Conservation (phyloP, 345 rosid genomes). For the Leavenworthia alabamica region DNA sequence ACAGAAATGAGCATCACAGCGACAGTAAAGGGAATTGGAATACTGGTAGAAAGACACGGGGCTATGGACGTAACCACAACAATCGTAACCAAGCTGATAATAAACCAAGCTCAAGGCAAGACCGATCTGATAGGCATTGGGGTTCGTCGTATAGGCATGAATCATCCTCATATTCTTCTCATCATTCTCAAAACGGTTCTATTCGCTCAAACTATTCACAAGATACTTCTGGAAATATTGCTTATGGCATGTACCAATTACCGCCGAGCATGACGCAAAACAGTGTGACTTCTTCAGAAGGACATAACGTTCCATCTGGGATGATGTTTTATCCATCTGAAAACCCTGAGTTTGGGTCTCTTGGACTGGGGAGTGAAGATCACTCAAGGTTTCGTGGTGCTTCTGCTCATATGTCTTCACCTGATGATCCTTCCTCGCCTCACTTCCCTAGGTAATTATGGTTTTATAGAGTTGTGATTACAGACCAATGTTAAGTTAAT, state of each 20-base stretch:
- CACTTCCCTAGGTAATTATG: slow-evolving; percentile 45
- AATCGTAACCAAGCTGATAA: slow-evolving; percentile 49
- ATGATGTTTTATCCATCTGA: slow-evolving; percentile 71
- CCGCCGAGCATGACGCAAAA: slow-evolving; percentile 48
- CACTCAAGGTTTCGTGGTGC: slow-evolving; percentile 48
- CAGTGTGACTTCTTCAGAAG: slow-evolving; percentile 57
- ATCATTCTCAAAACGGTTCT: slow-evolving; percentile 67
- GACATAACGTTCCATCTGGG: slow-evolving; percentile 54
- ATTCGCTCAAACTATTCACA: slow-evolving; percentile 42
- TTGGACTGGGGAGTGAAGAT: slow-evolving; percentile 50
- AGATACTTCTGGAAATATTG: slow-evolving; percentile 45
- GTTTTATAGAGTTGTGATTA: no score
- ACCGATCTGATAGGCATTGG: slow-evolving; percentile 71
- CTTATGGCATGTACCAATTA: slow-evolving; percentile 63
- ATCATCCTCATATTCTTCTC: slow-evolving; percentile 50
- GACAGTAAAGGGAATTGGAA: slow-evolving; percentile 86
- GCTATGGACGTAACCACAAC: slow-evolving; percentile 54
- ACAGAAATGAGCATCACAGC: slow-evolving; percentile 63
- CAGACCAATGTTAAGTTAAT: no score
- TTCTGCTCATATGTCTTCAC: slow-evolving; percentile 53
- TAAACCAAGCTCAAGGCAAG: slow-evolving; percentile 52
- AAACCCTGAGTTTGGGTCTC: slow-evolving; percentile 69
- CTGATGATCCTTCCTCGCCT: slow-evolving; percentile 74
- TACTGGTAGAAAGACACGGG: slow-evolving; percentile 49
- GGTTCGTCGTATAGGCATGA: slow-evolving; percentile 52